Conservation (phyloP, 495 filamentous ascomycete species). For the Aspergillus steynii region DNA sequence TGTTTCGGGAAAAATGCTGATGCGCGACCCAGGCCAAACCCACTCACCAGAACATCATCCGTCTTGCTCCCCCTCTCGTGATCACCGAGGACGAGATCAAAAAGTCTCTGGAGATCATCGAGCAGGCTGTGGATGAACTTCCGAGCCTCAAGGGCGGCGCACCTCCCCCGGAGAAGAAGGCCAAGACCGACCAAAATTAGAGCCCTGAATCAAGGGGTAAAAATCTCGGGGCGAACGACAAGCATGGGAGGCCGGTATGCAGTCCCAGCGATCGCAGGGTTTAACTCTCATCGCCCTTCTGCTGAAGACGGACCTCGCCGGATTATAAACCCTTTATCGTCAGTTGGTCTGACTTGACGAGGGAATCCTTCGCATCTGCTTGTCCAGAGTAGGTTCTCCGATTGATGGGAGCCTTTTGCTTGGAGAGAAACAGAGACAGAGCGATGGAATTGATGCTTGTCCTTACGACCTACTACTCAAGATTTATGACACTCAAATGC, state of each 20-base stretch:
- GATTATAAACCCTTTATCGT: neutral
- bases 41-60: conserved; percentile 94
- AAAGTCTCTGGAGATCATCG: conserved; percentile 51
- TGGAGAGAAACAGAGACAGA: neutral
- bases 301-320: neutral
- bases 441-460: neutral
- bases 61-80: conserved; percentile 57
- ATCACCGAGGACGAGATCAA: conserved; percentile 57
- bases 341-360: neutral
- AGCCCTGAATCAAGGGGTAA: neutral
- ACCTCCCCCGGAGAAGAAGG: conserved; percentile 51
- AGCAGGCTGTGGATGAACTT: conserved; percentile 48
- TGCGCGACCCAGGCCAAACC: conserved; percentile 77
- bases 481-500: neutral
- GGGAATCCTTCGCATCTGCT: neutral
- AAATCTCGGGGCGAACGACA: neutral
- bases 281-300: neutral
- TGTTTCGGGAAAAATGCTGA: conserved; percentile 25
- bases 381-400: neutral
- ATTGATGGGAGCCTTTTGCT: neutral
- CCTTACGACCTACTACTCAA: neutral
- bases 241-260: neutral
- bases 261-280: neutral
- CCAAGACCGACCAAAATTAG: conserved; percentile 53
- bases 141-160: conserved; percentile 47